phyloP scores from a whole-genome alignment of 2,329 filamentous ascomycete species.

The Sporothrix humicola region DNA sequence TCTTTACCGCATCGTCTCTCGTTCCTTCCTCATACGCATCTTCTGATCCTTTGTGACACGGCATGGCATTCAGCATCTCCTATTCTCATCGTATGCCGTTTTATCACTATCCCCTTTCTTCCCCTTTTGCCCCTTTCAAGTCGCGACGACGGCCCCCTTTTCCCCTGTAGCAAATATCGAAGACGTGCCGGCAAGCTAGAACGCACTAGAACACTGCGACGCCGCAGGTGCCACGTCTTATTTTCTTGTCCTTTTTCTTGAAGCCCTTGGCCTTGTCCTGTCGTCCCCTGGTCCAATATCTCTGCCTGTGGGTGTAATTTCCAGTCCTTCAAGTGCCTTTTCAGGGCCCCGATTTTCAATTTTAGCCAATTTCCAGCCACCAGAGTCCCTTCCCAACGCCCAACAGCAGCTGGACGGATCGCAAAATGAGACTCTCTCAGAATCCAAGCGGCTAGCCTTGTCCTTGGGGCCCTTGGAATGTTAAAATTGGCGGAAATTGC shows the following conservation, averaged over 20 bases:
- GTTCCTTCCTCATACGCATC: neutral
- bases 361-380: neutral
- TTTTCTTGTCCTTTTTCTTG: neutral
- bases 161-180: neutral
- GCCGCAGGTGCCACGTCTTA: constrained; percentile 2
- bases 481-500: constrained; percentile 31
- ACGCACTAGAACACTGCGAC: neutral
- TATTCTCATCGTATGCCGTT: neutral
- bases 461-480: neutral
- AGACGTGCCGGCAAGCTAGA: neutral
- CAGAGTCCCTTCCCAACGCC: neutral
- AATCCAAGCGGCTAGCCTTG: neutral
- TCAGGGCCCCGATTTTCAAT: constrained; percentile 3
- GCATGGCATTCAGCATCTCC: neutral
- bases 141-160: neutral
- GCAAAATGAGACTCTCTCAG: neutral
- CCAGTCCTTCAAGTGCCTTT: neutral
- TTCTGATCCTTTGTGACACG: neutral
- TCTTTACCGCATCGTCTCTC: neutral
- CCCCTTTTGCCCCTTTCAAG: neutral
- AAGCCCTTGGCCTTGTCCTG: neutral
- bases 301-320: neutral
- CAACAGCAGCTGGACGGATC: neutral
- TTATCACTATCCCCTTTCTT: neutral
- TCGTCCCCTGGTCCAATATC: neutral